Base-by-base conservation (phyloP, 2,329 filamentous ascomycete species). In the Cadophora malorum region DNA sequence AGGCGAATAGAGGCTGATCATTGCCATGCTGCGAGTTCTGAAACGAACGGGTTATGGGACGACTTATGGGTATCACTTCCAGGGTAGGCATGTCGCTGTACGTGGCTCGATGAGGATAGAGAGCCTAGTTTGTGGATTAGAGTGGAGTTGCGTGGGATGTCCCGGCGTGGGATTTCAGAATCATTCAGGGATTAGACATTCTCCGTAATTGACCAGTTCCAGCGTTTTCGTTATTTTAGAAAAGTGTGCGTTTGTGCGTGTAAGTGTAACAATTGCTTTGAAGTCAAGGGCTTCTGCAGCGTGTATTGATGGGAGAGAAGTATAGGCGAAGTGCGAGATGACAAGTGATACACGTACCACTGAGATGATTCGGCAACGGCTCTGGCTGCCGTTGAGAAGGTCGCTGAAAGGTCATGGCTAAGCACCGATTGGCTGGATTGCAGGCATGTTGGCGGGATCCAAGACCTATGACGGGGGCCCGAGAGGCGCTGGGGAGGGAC, bases 401-500 rank as follows among this genome's bases (percentile, higher is more conserved):
- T 19, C 41, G 35, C 31, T 62, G 52, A 31, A 59, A 55, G 33
- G 41, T 47, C 41, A 35, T 61, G 69, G 65, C 35, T 49, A 47
- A 35, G 33, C 41, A 33, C 69, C 69, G 67, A 70, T 70, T 70
- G 69, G 69, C 19, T 45, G 60, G 55, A 6, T 28, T n/a, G 25
- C n/a, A 41, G 35, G 50, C 41, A 35, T 67, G 56, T 49, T n/a
- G 45, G 66, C 62, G 63, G 66, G 68, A 66, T 66, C 66, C 69
- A 68, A 66, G 64, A 70, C 66, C 64, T 31, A 64, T 64, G 67
- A 70, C 53, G 65, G 66, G 58, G 66, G 66, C 62, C 58, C 50
- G 65, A 67, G 67, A 58, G 55, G 55, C 55, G 53, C 53, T 56
- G 19, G n/a, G 33, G 25, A 33, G 19, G 52, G 52, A 31, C 14